Conservation (phyloP, 169 alveolate genomes). For the Eimeria brunetti region DNA sequence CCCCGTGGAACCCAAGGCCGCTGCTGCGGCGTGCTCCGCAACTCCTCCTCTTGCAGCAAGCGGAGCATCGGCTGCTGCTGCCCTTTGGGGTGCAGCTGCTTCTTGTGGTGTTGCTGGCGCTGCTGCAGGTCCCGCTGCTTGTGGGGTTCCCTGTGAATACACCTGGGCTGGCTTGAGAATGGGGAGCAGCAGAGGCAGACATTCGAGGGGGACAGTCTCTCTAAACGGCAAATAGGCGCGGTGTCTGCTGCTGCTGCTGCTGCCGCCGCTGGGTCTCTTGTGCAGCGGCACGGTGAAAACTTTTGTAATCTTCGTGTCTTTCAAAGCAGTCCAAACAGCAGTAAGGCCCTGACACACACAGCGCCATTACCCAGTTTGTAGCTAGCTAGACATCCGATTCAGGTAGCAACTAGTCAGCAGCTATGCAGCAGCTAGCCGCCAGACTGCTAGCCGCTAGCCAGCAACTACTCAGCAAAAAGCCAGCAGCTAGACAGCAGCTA, state of each 20-base stretch:
- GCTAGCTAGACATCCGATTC: no score
- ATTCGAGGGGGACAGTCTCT: constrained; percentile 46
- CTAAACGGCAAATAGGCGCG: constrained; percentile 40
- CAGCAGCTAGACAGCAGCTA: neutral
- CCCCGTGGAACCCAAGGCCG: neutral
- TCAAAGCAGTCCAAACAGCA: constrained; percentile 77
- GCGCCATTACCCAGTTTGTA: neutral
- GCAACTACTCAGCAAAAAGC: neutral
- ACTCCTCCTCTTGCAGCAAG: neutral
- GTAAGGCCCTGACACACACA: constrained; percentile 63
- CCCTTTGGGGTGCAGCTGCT: neutral
- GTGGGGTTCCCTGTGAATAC: neutral
- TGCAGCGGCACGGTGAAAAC: constrained; percentile 62
- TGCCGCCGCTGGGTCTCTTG: constrained; percentile 36
- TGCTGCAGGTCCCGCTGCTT: neutral
- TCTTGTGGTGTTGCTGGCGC: neutral
- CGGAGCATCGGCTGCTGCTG: neutral
- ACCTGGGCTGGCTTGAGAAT: constrained; percentile 27
- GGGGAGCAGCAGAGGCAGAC: constrained; percentile 41
- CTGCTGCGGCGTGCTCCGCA: neutral
- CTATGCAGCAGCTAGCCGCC: neutral
- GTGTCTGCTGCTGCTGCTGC: constrained; percentile 69
- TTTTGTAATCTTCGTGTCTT: constrained; percentile 18
- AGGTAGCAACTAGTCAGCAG: neutral
- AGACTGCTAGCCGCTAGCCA: neutral